phyloP scores from a whole-genome alignment of 305 asterid species.

The Rubia peregrina region DNA sequence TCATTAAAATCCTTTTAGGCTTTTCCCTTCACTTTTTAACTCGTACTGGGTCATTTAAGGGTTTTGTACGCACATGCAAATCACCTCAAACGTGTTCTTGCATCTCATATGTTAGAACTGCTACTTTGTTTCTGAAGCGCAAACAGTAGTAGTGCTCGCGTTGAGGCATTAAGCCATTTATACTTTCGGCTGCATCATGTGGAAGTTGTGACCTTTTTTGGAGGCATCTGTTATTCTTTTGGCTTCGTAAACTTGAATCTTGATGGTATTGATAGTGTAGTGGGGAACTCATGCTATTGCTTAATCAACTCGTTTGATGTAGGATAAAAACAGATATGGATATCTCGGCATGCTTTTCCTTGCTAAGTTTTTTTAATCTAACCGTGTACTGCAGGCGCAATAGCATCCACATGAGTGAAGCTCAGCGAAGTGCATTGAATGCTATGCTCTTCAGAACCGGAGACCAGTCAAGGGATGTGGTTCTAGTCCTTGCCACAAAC shows the following conservation, averaged over 20 bases:
- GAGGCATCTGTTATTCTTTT: no score
- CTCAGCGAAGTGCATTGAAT: slow-evolving; percentile 87
- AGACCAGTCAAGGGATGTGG: slow-evolving; percentile 91
- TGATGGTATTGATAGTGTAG: no score
- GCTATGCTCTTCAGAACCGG: slow-evolving; percentile 95
- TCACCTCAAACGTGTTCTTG: background rate
- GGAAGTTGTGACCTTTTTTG: no score
- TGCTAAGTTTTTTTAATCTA: no score
- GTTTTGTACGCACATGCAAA: background rate
- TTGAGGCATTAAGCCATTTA: no score
- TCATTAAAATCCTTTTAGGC: background rate
- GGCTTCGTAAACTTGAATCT: no score
- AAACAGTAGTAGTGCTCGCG: no score
- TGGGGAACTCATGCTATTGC: no score
- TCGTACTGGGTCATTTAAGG: background rate
- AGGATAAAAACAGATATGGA: no score
- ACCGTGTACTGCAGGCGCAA: slow-evolving; percentile 33
- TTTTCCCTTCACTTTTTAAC: background rate
- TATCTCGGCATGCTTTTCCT: no score
- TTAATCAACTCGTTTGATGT: no score
- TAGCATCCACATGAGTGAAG: slow-evolving; percentile 93
- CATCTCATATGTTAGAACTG: background rate
- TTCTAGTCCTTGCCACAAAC: slow-evolving; percentile 92
- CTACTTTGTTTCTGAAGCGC: background rate
- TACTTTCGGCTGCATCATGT: no score